These are phyloP conservation scores for Tardiomyces depauwii DNA, from an alignment of 1,139 yeast species.

Conservation along the genomic window DNA sequence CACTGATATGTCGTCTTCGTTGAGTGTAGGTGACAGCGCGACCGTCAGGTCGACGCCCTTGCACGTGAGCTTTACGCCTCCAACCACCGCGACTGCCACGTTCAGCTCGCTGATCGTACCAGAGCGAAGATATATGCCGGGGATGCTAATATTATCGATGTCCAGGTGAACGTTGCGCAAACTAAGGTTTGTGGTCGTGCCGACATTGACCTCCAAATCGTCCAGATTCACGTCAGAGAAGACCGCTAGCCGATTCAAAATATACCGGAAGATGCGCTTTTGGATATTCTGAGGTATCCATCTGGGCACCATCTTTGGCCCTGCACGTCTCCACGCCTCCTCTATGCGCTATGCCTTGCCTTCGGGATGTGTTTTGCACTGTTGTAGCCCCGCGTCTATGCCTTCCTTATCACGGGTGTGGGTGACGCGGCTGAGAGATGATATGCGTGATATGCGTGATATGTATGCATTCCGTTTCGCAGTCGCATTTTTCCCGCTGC, in stretches of 20 bases:
- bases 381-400: too few relatives aligned
- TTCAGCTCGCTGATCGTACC: conserved; percentile 51
- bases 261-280: conserved; percentile 65
- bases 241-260: conserved; percentile 70
- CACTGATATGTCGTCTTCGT: conserved; percentile 32
- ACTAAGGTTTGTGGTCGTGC: conserved; percentile 38
- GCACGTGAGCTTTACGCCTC: conserved; percentile 57
- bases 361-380: too few relatives aligned
- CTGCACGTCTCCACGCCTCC: too few relatives aligned
- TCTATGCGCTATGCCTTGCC: too few relatives aligned
- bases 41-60: conserved; percentile 45
- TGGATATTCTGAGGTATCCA: conserved; percentile 31
- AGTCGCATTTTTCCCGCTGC: too few relatives aligned
- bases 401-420: too few relatives aligned
- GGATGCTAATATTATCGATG: conserved; percentile 55
- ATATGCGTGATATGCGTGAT: too few relatives aligned
- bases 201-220: conserved; percentile 68
- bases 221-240: conserved; percentile 76
- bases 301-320: not conserved
- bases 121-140: conserved; percentile 53
- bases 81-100: conserved; percentile 36
- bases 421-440: too few relatives aligned
- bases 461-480: too few relatives aligned
- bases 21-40: conserved; percentile 29
- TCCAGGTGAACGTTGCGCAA: conserved; percentile 59